phyloP scores from a whole-genome alignment of 2,329 filamentous ascomycete species.

The Incumbomyces lentus region DNA sequence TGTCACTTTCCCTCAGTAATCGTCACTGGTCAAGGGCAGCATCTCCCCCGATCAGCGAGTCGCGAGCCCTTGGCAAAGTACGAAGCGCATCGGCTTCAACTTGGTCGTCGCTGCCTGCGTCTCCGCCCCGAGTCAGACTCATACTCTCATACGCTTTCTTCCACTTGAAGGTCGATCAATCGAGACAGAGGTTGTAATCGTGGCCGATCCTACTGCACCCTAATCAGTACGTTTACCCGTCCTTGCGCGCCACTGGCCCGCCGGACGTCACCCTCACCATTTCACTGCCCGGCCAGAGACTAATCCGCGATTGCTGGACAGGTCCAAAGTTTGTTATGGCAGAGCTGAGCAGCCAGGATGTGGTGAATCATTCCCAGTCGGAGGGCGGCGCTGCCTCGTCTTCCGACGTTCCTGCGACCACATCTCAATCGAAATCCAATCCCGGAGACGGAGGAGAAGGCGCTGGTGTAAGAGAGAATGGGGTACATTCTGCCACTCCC shows the following conservation, averaged over 20 bases:
- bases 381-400: conserved; percentile 48
- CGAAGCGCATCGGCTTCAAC: neutral
- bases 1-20: neutral
- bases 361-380: conserved; percentile 62
- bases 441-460: conserved; percentile 25
- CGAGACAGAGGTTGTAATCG: neutral
- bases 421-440: conserved; percentile 38
- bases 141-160: neutral
- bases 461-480: conserved; percentile 26
- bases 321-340: conserved; percentile 57
- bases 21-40: conserved; percentile 1
- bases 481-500: conserved; percentile 25
- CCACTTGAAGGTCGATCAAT: too few species aligned
- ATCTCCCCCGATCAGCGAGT: neutral
- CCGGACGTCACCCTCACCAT: neutral
- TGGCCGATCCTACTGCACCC: neutral
- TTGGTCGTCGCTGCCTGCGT: neutral
- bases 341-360: conserved; percentile 60
- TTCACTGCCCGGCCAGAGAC: conserved; percentile 24
- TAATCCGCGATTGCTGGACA: conserved; percentile 26
- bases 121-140: too few species aligned
- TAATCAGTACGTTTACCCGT: conserved; percentile 4
- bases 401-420: conserved; percentile 57
- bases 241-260: neutral
- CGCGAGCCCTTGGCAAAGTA: conserved; percentile 1